Evolutionary conservation across 257 asterid genomes (phyloP).

Genomic region (Solanum dulcamara): DNA sequence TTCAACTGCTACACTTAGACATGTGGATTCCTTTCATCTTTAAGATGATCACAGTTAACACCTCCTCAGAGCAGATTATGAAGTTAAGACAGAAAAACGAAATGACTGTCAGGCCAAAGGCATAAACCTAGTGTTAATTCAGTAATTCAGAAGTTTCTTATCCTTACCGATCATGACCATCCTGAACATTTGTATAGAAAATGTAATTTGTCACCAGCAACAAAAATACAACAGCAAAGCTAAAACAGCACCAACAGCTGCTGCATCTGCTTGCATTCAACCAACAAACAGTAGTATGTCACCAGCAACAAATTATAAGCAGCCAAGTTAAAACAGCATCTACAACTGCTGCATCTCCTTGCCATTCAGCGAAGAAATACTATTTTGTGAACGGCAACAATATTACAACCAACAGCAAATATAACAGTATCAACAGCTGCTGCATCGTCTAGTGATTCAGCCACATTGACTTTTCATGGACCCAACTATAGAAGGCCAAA

Average conservation of each 20-base stretch:
- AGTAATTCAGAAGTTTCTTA: slow-evolving; percentile 14
- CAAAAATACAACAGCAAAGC: slow-evolving; percentile 16
- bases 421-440: slow-evolving; percentile 23
- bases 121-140: slow-evolving; percentile 8
- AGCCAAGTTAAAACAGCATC: slow-evolving; percentile 42
- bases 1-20: slow-evolving; percentile 18
- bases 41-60: slow-evolving; percentile 14
- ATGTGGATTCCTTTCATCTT: slow-evolving; percentile 16
- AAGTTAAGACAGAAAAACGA: neutral
- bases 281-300: slow-evolving; percentile 13
- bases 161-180: slow-evolving; percentile 38
- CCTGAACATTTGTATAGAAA: slow-evolving; percentile 15
- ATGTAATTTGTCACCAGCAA: slow-evolving; percentile 21
- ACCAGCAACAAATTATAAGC: slow-evolving; percentile 34
- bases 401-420: slow-evolving; percentile 24
- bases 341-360: slow-evolving; percentile 30
- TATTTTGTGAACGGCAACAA: slow-evolving; percentile 21
- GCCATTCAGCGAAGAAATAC: slow-evolving; percentile 25
- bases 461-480: slow-evolving; percentile 46
- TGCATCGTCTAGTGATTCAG: slow-evolving; percentile 32
- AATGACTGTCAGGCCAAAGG: slow-evolving; percentile 9
- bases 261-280: slow-evolving; percentile 31
- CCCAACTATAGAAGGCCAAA: slow-evolving; percentile 66
- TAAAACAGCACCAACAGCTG: slow-evolving; percentile 20
- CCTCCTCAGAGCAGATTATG: slow-evolving; percentile 9